A percentile compares a stretch with the other conserved stretches of the same genome.
These are phyloP conservation scores for Hericium coralloides DNA, from an alignment of 768 basidiomycete genomes.

Conservation along the genomic window DNA sequence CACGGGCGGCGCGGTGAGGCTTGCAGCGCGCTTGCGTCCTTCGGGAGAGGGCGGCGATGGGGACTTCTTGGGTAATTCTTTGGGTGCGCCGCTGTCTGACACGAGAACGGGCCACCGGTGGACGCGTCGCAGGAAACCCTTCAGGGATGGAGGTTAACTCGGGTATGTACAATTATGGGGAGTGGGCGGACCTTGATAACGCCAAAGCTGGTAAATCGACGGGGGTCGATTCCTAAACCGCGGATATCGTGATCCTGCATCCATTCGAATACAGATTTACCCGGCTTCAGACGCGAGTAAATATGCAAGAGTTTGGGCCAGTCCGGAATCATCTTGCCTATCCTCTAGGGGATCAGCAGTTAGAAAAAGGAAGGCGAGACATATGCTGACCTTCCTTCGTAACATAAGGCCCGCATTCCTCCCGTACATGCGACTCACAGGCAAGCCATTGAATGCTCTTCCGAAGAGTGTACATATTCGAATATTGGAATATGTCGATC, in stretches of 20 bases:
- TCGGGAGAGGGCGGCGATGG: slow-evolving; percentile 8
- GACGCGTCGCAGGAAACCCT: slow-evolving; percentile 82
- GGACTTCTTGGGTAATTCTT: slow-evolving; percentile 3
- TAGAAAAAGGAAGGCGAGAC: not conserved
- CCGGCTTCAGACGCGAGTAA: slow-evolving; percentile 80
- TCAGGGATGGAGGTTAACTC: not conserved
- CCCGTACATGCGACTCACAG: slow-evolving; percentile 71
- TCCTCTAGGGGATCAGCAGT: slow-evolving; percentile 2
- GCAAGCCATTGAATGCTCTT: slow-evolving; percentile 85
- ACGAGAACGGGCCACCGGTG: slow-evolving; percentile 87
- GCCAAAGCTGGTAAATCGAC: slow-evolving; percentile 94
- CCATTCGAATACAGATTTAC: slow-evolving; percentile 82
- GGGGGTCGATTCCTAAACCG: slow-evolving; percentile 72
- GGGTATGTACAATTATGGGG: not conserved
- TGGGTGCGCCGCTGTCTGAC: slow-evolving; percentile 8
- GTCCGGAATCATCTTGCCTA: slow-evolving; percentile 57
- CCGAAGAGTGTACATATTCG: slow-evolving; percentile 92
- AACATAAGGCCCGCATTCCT: slow-evolving; percentile 91
- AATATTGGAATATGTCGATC: slow-evolving; percentile 95
- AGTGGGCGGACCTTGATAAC: slow-evolving; percentile 76
- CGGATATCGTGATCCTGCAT: slow-evolving; percentile 69
- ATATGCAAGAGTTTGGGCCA: slow-evolving; percentile 84
- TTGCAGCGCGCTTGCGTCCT: slow-evolving; percentile 13
- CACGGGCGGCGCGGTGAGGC: slow-evolving; percentile 4
- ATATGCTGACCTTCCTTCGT: slow-evolving; percentile 53